phyloP scores from a whole-genome alignment of 352 stramenopile genomes.

The Phytophthora ohioensis region DNA sequence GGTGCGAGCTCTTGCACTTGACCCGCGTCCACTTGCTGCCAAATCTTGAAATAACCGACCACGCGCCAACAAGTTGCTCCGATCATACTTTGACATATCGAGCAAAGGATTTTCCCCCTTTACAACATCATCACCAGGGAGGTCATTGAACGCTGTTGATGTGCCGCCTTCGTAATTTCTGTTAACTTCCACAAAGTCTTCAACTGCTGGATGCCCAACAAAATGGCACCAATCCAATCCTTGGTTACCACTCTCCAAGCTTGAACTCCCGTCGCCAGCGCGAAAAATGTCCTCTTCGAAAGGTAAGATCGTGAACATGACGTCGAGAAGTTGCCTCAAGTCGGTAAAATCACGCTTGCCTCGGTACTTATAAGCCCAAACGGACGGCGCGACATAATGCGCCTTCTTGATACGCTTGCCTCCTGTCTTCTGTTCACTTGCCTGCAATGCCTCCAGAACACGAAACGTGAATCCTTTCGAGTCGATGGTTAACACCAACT shows the following conservation, averaged over 20 bases:
- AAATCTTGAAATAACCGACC: conserved; percentile 33
- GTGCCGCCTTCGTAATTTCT: conserved; percentile 38
- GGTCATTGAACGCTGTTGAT: background rate
- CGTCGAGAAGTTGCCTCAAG: conserved; percentile 56
- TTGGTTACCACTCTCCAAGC: background rate
- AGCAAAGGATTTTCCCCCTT: conserved; percentile 37
- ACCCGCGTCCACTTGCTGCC: conserved; percentile 20
- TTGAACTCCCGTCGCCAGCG: background rate
- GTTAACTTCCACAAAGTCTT: conserved; percentile 72
- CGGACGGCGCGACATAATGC: conserved; percentile 83
- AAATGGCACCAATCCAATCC: conserved; percentile 57
- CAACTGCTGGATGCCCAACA: conserved; percentile 72
- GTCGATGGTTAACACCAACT: conserved; percentile 82
- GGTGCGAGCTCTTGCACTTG: background rate
- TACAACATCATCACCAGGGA: background rate
- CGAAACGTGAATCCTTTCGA: conserved; percentile 83
- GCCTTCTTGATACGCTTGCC: conserved; percentile 48
- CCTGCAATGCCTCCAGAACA: conserved; percentile 56
- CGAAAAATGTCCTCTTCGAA: conserved; percentile 73
- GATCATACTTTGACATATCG: conserved; percentile 34
- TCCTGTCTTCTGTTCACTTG: conserved; percentile 2
- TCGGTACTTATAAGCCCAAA: conserved; percentile 79
- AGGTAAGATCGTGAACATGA: conserved; percentile 76
- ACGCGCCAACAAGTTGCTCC: conserved; percentile 14
- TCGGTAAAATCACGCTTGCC: conserved; percentile 42